A percentile compares a stretch with the other conserved stretches of the same genome.
Conservation (phyloP, 1,284 basidiomycete species). For the Irpex sp. region DNA sequence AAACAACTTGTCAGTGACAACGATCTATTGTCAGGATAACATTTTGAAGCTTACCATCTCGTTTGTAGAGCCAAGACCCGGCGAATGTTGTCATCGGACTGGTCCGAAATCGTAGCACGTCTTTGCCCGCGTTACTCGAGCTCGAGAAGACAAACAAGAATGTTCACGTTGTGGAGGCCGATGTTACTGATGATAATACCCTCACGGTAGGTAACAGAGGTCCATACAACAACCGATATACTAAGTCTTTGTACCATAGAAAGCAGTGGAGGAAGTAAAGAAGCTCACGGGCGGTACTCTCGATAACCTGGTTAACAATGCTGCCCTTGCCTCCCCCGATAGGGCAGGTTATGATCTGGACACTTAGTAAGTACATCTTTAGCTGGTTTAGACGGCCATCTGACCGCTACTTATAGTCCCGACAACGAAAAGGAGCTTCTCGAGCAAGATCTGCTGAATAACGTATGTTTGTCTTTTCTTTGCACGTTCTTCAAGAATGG, state of each 20-base stretch:
- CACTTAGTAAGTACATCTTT: constrained; percentile 6
- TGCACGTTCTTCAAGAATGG: background rate
- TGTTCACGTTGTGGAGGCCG: constrained; percentile 24
- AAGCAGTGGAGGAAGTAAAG: constrained; percentile 18
- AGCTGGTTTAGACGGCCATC: background rate
- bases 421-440: constrained; percentile 16
- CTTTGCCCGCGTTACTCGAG: constrained; percentile 11
- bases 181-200: constrained; percentile 18
- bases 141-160: constrained; percentile 20
- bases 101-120: constrained; percentile 17
- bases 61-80: constrained; percentile 7
- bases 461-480: constrained; percentile 11
- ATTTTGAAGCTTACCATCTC: background rate
- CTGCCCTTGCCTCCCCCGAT: constrained; percentile 11
- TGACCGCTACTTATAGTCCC: background rate
- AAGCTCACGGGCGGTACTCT: constrained; percentile 24
- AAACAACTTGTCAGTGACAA: constrained; percentile 13
- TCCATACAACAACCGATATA: background rate
- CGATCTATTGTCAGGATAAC: background rate
- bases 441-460: constrained; percentile 20
- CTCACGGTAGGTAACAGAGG: constrained; percentile 16
- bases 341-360: constrained; percentile 1
- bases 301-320: constrained; percentile 30
- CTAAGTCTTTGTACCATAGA: constrained; percentile 2
- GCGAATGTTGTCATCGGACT: constrained; percentile 25